Base-by-base conservation (phyloP, 2,329 filamentous ascomycete species). In the Paracamarosporium sp. region DNA sequence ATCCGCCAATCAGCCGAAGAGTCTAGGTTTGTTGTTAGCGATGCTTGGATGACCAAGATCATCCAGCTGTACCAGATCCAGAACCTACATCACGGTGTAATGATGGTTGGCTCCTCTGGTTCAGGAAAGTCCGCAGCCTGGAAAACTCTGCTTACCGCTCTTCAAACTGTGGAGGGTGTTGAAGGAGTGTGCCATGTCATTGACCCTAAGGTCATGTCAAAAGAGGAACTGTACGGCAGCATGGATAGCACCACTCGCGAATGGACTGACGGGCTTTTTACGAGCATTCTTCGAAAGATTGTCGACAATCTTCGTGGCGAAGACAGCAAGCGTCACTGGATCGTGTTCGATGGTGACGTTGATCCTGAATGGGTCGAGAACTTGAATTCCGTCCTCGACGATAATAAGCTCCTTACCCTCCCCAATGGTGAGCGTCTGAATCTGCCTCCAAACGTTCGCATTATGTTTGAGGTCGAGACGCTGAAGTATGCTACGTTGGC, bases 301-400 rank as follows among this genome's bases (percentile, higher is more conserved):
- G 94, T 99, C 52, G 96, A 99, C 78, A 99, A 99, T 73, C 86
- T 99, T 50, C 92, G 95, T 82, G 95, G 96, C 52, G 95, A 99
- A 77, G 94, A 98, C 73, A 87, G 89, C 28, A 99, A 99, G 80
- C 88, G 95, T 55, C 95, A 99, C 78, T 99, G 95, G 95, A 98
- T 99, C 69, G 91, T 99, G 5, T 99, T 99, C 70, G 95, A 99
- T 76, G 96, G 95, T 60, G 95, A 99, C 76, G 95, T 99, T 61
- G 95, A 99, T 77, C 95, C 95, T 1, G 96, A 98, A 77, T 99
- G 95, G 95, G 95, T 99, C 65, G 95, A 99, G 76, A 99, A 99
- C 77, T 82, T 99, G 83, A 99, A 99, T 88, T 96, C 92, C 84
- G 96, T 99, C 56, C 86, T 99, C 40, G 95, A 99, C 72, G 95